Evolutionary conservation across 2,329 filamentous ascomycete species (phyloP).

Genomic region (Alternaria sp.): DNA sequence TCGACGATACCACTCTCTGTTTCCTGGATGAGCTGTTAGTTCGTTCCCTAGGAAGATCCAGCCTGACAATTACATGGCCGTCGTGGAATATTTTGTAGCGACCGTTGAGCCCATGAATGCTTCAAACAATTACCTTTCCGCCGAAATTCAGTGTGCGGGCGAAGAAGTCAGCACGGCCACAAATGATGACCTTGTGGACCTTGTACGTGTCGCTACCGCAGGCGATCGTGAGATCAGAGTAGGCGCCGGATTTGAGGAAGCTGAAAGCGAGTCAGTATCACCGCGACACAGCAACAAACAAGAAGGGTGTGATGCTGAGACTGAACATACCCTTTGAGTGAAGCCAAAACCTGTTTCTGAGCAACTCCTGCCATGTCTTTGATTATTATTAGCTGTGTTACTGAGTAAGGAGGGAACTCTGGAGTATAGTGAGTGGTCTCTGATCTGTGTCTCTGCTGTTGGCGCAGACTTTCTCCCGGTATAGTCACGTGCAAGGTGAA

Average conservation of each 20-base stretch:
- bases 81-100: too few species aligned
- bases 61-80: too few species aligned
- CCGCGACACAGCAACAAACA: fast-evolving
- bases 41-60: too few species aligned
- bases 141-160: background rate
- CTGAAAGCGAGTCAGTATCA: background rate
- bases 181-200: background rate
- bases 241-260: background rate
- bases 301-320: fast-evolving
- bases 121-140: background rate
- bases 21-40: background rate
- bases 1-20: background rate
- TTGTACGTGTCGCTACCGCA: background rate
- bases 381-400: fast-evolving
- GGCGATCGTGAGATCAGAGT: background rate
- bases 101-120: too few species aligned
- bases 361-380: background rate
- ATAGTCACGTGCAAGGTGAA: too few species aligned
- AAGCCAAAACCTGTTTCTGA: background rate
- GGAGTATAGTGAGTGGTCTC: background rate
- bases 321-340: background rate
- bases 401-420: fast-evolving
- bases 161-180: background rate
- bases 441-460: too few species aligned
- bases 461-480: too few species aligned